Percentiles rank a stretch among this genome's conserved stretches.
Evolutionary conservation across 345 rosid genomes (phyloP).

Genomic region (Carallia pectinifolia): DNA sequence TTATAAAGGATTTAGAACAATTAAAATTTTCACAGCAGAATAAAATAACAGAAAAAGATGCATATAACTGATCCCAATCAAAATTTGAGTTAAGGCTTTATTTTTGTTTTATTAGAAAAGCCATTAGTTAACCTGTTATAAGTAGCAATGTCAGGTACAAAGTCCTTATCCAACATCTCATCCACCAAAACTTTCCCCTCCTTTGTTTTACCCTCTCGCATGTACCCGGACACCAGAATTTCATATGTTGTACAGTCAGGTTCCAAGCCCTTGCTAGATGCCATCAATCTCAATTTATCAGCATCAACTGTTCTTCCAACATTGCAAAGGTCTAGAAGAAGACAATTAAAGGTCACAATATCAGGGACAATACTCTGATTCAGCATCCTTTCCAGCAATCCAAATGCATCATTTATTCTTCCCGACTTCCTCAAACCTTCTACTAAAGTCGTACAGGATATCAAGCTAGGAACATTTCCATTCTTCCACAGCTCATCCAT

Average conservation of each 20-base stretch:
- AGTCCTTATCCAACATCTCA: slow-evolving; percentile 83
- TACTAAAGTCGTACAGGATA: slow-evolving; percentile 68
- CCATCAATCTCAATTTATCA: slow-evolving; percentile 60
- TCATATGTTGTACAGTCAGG: slow-evolving; percentile 51
- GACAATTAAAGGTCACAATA: slow-evolving; percentile 70
- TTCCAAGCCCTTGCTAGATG: slow-evolving; percentile 58
- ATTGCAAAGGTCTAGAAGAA: slow-evolving; percentile 68
- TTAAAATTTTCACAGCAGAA: too few relatives aligned
- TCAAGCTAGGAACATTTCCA: slow-evolving; percentile 57
- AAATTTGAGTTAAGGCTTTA: too few relatives aligned
- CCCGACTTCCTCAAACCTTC: slow-evolving; percentile 74
- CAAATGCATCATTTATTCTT: slow-evolving; percentile 45
- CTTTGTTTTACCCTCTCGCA: slow-evolving; percentile 49
- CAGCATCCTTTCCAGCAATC: slow-evolving; percentile 66
- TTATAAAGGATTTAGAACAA: too few relatives aligned
- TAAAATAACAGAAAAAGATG: too few relatives aligned
- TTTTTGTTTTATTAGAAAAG: slow-evolving; percentile 26
- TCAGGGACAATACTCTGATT: slow-evolving; percentile 57
- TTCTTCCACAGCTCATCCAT: slow-evolving; percentile 58
- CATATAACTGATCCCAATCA: too few relatives aligned
- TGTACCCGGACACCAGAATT: slow-evolving; percentile 60
- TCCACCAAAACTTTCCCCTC: slow-evolving; percentile 65
- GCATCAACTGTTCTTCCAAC: slow-evolving; percentile 53
- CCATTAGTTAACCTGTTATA: slow-evolving; percentile 66
- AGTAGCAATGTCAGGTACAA: slow-evolving; percentile 65